Evolutionary conservation across 2,329 filamentous ascomycete genomes (phyloP).

Genomic region (Penicillium sp.): DNA sequence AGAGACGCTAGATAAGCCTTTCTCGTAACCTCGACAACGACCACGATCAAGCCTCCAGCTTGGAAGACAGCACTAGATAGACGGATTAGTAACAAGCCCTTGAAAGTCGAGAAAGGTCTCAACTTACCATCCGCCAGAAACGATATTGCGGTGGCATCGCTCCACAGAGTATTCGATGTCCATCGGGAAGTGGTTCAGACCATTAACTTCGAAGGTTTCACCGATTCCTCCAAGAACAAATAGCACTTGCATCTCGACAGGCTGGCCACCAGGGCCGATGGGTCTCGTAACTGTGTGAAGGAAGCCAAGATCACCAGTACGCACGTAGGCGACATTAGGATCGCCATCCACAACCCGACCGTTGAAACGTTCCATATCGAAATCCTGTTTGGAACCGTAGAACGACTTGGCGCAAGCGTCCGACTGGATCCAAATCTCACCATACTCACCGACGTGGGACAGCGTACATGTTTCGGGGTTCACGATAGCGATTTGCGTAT

Average conservation of each 20-base stretch:
- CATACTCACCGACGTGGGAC: slow-evolving; percentile 88
- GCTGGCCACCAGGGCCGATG: slow-evolving; percentile 81
- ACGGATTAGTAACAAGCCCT: too few relatives aligned
- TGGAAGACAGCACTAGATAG: slow-evolving; percentile 98
- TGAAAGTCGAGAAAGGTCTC: slow-evolving; percentile 20
- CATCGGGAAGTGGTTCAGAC: slow-evolving; percentile 94
- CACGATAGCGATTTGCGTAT: slow-evolving; percentile 94
- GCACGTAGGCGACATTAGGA: slow-evolving; percentile 76
- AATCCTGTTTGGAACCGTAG: slow-evolving; percentile 83
- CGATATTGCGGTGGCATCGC: slow-evolving; percentile 82
- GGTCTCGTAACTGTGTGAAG: slow-evolving; percentile 87
- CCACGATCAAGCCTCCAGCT: slow-evolving; percentile 85
- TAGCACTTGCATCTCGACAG: slow-evolving; percentile 96
- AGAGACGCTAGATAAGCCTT: slow-evolving; percentile 91
- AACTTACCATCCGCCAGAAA: slow-evolving; percentile 79
- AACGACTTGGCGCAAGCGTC: slow-evolving; percentile 91
- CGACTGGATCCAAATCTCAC: slow-evolving; percentile 99
- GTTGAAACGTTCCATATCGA: slow-evolving; percentile 87
- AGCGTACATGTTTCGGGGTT: slow-evolving; percentile 89
- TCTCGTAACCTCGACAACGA: slow-evolving; percentile 85
- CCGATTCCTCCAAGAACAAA: slow-evolving; percentile 92
- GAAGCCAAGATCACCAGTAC: slow-evolving; percentile 93
- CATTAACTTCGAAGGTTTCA: slow-evolving; percentile 97
- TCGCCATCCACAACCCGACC: slow-evolving; percentile 86
- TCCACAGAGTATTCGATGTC: slow-evolving; percentile 94